Evolutionary conservation across 2,329 filamentous ascomycete genomes (phyloP).

Genomic region (Xylaria digitata): DNA sequence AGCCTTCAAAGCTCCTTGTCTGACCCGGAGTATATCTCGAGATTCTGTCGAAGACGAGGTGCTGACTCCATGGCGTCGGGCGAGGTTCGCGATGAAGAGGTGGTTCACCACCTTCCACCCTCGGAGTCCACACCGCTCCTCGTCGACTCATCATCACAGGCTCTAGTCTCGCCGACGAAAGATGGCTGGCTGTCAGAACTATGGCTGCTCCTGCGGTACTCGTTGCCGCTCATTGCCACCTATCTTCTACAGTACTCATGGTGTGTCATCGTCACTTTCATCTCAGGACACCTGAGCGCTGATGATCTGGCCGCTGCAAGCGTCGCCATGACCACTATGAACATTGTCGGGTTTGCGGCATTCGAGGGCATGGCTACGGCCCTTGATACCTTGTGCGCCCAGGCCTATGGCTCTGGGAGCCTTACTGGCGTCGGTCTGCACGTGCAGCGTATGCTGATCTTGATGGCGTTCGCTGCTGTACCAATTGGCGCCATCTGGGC

Average conservation of each 20-base stretch:
- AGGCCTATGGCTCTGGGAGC: conserved; percentile 63
- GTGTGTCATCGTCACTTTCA: conserved; percentile 62
- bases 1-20: not conserved
- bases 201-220: conserved; percentile 53
- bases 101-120: conserved; percentile 2
- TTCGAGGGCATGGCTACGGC: conserved; percentile 64
- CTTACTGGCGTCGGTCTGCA: conserved; percentile 62
- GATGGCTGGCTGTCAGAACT: conserved; percentile 43
- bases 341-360: conserved; percentile 63
- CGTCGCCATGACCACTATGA: conserved; percentile 64
- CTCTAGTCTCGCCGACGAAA: conserved; percentile 19
- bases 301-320: conserved; percentile 64
- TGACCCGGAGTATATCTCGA: conserved; percentile 10
- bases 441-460: conserved; percentile 62
- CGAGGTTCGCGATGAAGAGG: conserved; percentile 15
- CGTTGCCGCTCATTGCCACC: conserved; percentile 62
- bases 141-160: conserved; percentile 30
- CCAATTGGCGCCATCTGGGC: conserved; percentile 63
- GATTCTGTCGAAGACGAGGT: not conserved
- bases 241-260: conserved; percentile 66
- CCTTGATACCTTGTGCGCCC: conserved; percentile 63
- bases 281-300: conserved; percentile 63
- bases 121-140: conserved; percentile 43
- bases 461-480: conserved; percentile 60
- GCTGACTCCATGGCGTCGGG: conserved; percentile 8